Base-by-base conservation (phyloP, 1,139 yeast species). In the Zygoascus sp. region DNA sequence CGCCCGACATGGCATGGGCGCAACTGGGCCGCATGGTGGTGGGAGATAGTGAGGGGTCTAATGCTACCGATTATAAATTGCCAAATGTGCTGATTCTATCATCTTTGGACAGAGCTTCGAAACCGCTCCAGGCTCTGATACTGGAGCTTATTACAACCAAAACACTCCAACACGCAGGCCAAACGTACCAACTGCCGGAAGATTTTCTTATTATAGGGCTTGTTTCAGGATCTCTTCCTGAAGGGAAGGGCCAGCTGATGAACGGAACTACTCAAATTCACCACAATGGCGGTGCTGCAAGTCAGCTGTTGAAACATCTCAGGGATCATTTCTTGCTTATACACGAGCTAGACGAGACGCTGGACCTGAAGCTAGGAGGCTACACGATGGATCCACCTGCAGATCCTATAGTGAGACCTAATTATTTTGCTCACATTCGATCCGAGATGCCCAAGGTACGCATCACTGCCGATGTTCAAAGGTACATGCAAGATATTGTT, bases 401-500 rank as follows among this genome's bases (percentile, higher is more conserved):
- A 1, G 15, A 8, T 2, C 43, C 43, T 8, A 40, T 17, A n/a
- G n/a, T 25, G 9, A 44, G n/a, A 20, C 27, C 15, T 28, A 13
- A n/a, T 27, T 43, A 35, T 16, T 27, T 27, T 19, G 34, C 10
- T 4, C n/a, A 20, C 9, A 28, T 42, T 11, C 45, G 35, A 11
- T 36, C 40, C 6, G 43, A 42, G 28, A 47, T 52, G 1, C 42
- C 50, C 6, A 41, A 42, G 9, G 66, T 76, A 8, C 57, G 57
- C 1, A 59, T 76, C 13, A 66, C 68, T 1, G 71, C 78, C 0
- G 82, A 79, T 45, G 64, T 79, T 34, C 59, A 60, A 40, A 61
- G 80, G n/a, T 79, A 79, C 55, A 71, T 77, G 56, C 76, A 77
- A 52, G 83, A 79, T 57, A 67, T 79, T 16, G 60, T 76, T 1